These are phyloP conservation scores for Boletus reticuloceps DNA, from an alignment of 768 basidiomycete genomes.

Conservation along the genomic window DNA sequence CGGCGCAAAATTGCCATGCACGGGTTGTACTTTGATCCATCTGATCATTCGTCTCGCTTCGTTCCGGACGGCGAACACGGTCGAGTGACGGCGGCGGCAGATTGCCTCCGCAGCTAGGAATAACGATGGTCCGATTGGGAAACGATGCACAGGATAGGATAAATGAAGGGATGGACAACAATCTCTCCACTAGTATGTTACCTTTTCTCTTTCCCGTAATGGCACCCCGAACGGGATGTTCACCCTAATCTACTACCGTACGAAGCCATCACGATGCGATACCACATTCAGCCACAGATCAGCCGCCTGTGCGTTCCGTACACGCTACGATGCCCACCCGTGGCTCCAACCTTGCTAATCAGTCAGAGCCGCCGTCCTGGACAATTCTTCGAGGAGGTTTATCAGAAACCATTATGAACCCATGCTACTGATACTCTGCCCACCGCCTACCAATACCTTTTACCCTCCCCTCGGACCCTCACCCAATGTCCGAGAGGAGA, in stretches of 20 bases:
- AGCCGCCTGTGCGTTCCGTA: neutral
- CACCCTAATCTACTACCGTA: neutral
- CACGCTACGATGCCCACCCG: neutral
- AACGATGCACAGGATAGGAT: constrained; percentile 2
- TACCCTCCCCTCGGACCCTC: neutral
- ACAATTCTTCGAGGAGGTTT: constrained; percentile 6
- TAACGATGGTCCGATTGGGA: constrained; percentile 7
- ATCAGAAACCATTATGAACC: constrained; percentile 12
- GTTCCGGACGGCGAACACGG: constrained; percentile 9
- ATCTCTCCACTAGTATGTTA: neutral
- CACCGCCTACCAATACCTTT: neutral
- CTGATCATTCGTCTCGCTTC: constrained; percentile 2
- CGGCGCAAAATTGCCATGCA: too few species aligned
- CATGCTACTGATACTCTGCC: neutral
- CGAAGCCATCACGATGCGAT: neutral
- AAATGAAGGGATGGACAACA: constrained; percentile 2
- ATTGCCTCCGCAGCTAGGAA: constrained; percentile 15
- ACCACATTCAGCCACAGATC: neutral
- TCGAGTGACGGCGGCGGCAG: neutral
- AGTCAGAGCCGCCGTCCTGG: constrained; percentile 7
- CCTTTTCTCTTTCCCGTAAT: neutral
- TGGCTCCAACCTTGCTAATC: constrained; percentile 11
- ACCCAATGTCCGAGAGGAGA: neutral
- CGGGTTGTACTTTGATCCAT: neutral
- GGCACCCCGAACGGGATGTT: neutral